Conservation (phyloP, 768 basidiomycete genomes). For the Pleurotus eryngii region DNA sequence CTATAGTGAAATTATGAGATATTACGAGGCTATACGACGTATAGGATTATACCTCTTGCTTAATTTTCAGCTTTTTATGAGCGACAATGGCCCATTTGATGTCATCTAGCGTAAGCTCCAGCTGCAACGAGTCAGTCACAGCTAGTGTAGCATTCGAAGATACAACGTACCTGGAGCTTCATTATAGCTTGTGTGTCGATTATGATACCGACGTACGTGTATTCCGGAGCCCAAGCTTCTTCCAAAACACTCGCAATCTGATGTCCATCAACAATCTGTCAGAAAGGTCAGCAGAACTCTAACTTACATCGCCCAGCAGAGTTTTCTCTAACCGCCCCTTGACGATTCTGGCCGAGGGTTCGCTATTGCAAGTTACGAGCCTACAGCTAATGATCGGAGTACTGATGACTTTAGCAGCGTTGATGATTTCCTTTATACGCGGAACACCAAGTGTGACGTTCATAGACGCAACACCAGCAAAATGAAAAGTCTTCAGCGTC, state of each 20-base stretch:
- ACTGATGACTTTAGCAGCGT: constrained; percentile 94
- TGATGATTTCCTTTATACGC: constrained; percentile 99
- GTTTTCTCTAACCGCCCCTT: constrained; percentile 97
- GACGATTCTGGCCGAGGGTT: constrained; percentile 95
- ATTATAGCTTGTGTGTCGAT: constrained; percentile 85
- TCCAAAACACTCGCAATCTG: constrained; percentile 91
- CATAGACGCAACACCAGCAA: constrained; percentile 99
- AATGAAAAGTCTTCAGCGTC: constrained; percentile 99
- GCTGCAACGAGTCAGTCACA: constrained; percentile 37
- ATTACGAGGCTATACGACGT: not conserved
- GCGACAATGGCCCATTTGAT: constrained; percentile 89
- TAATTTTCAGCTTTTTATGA: constrained; percentile 89
- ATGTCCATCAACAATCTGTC: not conserved
- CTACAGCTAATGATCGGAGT: constrained; percentile 99
- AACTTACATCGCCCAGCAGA: constrained; percentile 81
- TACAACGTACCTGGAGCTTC: constrained; percentile 69
- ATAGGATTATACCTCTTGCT: constrained; percentile 59
- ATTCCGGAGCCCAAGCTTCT: constrained; percentile 92
- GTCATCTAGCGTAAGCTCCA: constrained; percentile 90
- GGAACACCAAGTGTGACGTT: constrained; percentile 99
- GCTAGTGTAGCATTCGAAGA: not conserved
- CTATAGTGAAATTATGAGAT: constrained; percentile 21
- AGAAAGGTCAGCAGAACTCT: not conserved
- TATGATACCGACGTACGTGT: constrained; percentile 91
- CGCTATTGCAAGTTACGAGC: constrained; percentile 78